phyloP scores from a whole-genome alignment of 164 flowering plant species.

The Kalanchoe fedtschenkoi region DNA sequence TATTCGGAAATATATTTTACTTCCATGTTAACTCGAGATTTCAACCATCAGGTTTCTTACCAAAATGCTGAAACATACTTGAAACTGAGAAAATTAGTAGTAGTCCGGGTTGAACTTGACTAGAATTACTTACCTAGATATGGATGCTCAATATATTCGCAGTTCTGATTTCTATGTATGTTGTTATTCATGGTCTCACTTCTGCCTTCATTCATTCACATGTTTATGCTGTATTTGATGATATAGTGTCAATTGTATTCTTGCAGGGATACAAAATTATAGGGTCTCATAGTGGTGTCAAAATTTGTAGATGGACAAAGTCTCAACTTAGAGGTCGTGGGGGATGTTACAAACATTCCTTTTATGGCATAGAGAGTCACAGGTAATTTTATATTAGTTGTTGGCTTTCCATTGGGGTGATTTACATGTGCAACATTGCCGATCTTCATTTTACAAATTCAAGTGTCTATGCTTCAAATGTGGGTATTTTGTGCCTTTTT shows the following conservation, averaged over 20 bases:
- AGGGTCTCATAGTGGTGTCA: constrained; percentile 98
- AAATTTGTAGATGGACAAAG: constrained; percentile 96
- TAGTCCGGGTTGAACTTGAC: too few relatives aligned
- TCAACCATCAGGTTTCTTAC: background rate
- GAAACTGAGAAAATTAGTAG: background rate
- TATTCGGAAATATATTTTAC: too few relatives aligned
- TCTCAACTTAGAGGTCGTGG: constrained; percentile 98
- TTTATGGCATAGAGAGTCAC: constrained; percentile 96
- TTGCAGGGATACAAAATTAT: constrained; percentile 94
- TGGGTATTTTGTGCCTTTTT: background rate
- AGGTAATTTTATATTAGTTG: constrained; percentile 27
- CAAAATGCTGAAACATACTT: background rate
- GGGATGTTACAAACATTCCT: constrained; percentile 99
- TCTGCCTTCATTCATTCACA: background rate
- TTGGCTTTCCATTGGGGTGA: background rate
- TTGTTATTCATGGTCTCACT: background rate
- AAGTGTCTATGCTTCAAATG: background rate
- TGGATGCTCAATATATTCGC: too few relatives aligned
- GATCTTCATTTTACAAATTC: background rate
- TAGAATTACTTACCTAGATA: too few relatives aligned
- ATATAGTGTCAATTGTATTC: background rate
- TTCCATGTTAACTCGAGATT: too few relatives aligned
- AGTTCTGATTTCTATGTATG: background rate
- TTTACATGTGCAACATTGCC: background rate
- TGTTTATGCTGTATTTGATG: constrained; percentile 4